Evolutionary conservation across 2,329 filamentous ascomycete species (phyloP).

Genomic region (Chaetomium strumarium): DNA sequence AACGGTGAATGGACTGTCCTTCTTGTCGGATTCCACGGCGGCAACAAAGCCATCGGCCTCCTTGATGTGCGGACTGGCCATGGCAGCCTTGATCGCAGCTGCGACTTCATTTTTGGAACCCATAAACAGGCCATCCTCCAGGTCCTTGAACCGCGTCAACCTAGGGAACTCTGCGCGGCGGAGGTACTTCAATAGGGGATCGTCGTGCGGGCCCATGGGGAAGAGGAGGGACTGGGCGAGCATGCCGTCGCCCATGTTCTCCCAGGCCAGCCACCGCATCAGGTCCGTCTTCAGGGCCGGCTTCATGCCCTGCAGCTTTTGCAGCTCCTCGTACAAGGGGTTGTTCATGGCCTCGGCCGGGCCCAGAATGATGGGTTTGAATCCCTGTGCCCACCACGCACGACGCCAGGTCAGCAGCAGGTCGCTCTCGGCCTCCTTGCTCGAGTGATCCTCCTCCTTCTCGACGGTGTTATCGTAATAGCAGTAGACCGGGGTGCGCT

Average conservation of each 20-base stretch:
- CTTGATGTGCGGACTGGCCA: conserved; percentile 50
- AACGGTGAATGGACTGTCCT: conserved; percentile 52
- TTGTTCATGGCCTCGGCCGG: conserved; percentile 77
- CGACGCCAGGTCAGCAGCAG: conserved; percentile 82
- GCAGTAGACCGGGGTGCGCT: conserved; percentile 75
- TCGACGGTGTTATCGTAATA: conserved; percentile 70
- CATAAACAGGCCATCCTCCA: conserved; percentile 67
- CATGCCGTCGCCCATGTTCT: conserved; percentile 78
- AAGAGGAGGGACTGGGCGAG: conserved; percentile 73
- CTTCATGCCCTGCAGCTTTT: conserved; percentile 53
- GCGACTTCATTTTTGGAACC: conserved; percentile 61
- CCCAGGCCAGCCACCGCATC: conserved; percentile 88
- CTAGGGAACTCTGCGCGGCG: conserved; percentile 69
- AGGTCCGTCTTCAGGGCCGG: conserved; percentile 61
- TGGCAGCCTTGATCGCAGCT: conserved; percentile 54
- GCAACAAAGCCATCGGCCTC: conserved; percentile 58
- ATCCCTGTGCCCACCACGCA: conserved; percentile 94
- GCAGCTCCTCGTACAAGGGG: conserved; percentile 67
- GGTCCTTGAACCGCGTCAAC: conserved; percentile 66
- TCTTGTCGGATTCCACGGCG: conserved; percentile 32
- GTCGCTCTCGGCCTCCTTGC: conserved; percentile 67
- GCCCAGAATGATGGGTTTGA: conserved; percentile 75
- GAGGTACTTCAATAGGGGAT: conserved; percentile 64
- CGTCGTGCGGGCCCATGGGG: conserved; percentile 74
- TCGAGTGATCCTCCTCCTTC: conserved; percentile 58